Evolutionary conservation across 768 basidiomycete species (phyloP).

Genomic region (Russula griseocarnosa): DNA sequence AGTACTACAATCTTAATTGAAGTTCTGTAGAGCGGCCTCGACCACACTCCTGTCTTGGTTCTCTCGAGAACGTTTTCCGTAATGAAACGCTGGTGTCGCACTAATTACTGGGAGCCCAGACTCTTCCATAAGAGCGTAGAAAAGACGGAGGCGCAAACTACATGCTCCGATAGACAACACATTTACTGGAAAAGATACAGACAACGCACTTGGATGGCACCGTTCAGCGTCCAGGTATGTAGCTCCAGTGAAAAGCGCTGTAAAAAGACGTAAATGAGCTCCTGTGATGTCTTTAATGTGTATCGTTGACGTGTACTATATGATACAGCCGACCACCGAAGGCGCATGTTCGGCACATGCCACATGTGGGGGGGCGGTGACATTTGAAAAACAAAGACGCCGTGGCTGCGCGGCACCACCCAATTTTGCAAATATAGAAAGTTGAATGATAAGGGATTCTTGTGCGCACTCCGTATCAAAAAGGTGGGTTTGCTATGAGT

Average conservation of each 20-base stretch:
- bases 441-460: too few relatives aligned
- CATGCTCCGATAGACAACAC: not conserved
- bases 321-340: not conserved
- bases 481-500: too few relatives aligned
- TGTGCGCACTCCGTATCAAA: not conserved
- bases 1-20: not conserved
- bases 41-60: too few relatives aligned
- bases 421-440: too few relatives aligned
- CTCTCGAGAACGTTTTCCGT: too few relatives aligned
- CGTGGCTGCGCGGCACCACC: too few relatives aligned
- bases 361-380: too few relatives aligned
- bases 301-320: constrained; percentile 1
- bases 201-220: not conserved
- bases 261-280: constrained; percentile 10
- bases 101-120: not conserved
- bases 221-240: not conserved
- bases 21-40: constrained; percentile 19
- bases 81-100: constrained; percentile 4
- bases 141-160: constrained; percentile 3
- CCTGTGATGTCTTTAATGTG: not conserved
- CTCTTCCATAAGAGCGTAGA: constrained; percentile 3
- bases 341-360: not conserved
- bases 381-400: too few relatives aligned
- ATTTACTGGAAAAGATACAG: not conserved
- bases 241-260: not conserved